Base-by-base conservation (phyloP, 1,139 yeast species). In the Spencermartinsiella ligniputridi region DNA sequence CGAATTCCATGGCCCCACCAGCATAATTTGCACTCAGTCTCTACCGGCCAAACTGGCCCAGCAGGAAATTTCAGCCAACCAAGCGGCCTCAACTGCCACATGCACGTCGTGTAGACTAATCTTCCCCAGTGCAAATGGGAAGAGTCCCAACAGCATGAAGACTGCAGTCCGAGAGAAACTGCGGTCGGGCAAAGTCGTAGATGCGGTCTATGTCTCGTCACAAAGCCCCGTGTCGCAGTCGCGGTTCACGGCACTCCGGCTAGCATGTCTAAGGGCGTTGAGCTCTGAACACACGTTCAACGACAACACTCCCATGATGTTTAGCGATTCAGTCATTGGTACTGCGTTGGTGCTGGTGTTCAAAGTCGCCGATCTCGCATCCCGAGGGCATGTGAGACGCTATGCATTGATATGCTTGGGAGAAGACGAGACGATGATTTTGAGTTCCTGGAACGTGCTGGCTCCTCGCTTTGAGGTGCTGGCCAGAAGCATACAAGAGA, bases 1-100 rank as follows among this genome's bases (percentile, higher is more conserved):
- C 63, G 96, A 87, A 64, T 72, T 82, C 25, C 95, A 87, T 60
- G 96, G 96, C 0, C 95, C 96, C 0, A 73, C 83, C 15, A 75
- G 82, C 39, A 72, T 87, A n/a, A 65, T 83, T 56, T 85, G 90
- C 55, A 83, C 95, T 0, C 92, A 84, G 56, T 54, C 61, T 19
- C 57, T 70, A n/a, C 53, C 66, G 18, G 57, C 61, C 43, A 67
- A 47, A 33, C 45, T 47, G n/a, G 53, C 56, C 6, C 25, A 51
- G 13, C 48, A 49, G 17, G 49, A 57, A 48, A 41, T 49, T 48
- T 3, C 44, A 40, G 34, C 60, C 45, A 50, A 39, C 40, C 48
- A 40, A 40, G 42, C 34, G 22, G 32, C 39, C n/a, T 16, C 36
- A 50, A 52, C 41, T 15, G 52, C 50, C 4, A 41, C 53, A 21